A percentile compares a stretch with the other conserved stretches of the same genome.
phyloP scores from a whole-genome alignment of 805 yeast species.

The Candida odintsovae region DNA sequence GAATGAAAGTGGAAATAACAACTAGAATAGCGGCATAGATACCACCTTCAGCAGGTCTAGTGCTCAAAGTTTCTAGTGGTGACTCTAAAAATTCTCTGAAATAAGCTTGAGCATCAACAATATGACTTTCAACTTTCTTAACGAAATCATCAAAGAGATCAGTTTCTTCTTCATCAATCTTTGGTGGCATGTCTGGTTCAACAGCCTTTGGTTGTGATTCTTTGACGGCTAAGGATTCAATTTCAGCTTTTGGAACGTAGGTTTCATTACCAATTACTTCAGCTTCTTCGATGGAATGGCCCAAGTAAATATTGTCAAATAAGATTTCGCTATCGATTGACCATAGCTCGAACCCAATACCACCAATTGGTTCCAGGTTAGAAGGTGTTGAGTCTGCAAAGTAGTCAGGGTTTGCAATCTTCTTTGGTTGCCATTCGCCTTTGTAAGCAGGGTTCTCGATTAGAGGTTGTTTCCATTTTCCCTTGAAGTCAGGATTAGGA shows the following conservation, averaged over 20 bases:
- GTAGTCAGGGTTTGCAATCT: constrained; percentile 65
- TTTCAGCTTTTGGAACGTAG: constrained; percentile 45
- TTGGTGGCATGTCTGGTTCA: constrained; percentile 24
- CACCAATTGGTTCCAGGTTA: constrained; percentile 64
- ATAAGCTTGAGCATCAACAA: constrained; percentile 27
- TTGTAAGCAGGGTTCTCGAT: constrained; percentile 69
- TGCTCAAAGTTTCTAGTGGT: constrained; percentile 39
- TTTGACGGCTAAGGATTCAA: constrained; percentile 43
- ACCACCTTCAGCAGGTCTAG: constrained; percentile 46
- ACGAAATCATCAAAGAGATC: constrained; percentile 12
- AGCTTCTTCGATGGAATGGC: constrained; percentile 80
- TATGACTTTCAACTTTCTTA: constrained; percentile 14
- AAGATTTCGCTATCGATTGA: constrained; percentile 69
- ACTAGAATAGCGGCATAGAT: constrained; percentile 40
- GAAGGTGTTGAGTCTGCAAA: constrained; percentile 54
- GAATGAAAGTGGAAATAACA: constrained; percentile 32
- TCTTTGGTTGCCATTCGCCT: constrained; percentile 73
- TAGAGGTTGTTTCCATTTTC: constrained; percentile 70
- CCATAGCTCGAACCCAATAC: constrained; percentile 87
- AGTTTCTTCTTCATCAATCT: constrained; percentile 1
- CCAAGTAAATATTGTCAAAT: constrained; percentile 81
- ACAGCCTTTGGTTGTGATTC: constrained; percentile 31
- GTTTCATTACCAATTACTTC: constrained; percentile 78
- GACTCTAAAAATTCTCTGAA: constrained; percentile 34
- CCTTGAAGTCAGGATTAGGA: constrained; percentile 65